Percentiles rank a stretch among this genome's conserved stretches.
phyloP scores from a whole-genome alignment of 1,284 basidiomycete genomes.

The Cryptococcus neoformans region DNA sequence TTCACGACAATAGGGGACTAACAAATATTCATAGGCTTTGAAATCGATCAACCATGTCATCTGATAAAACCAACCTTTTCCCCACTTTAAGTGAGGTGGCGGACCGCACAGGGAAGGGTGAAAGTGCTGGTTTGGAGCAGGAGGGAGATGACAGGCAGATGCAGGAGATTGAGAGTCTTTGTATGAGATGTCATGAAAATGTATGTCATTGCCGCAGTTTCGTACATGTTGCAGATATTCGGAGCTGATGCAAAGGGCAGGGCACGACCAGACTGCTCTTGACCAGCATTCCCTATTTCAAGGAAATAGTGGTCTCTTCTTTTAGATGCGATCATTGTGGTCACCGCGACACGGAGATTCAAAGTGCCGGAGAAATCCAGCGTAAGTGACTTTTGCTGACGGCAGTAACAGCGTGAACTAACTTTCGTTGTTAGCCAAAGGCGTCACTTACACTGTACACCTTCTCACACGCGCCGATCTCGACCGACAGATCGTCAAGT shows the following conservation, averaged over 20 bases:
- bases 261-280: slow-evolving; percentile 89
- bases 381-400: slow-evolving; percentile 54
- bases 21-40: neutral
- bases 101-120: slow-evolving; percentile 30
- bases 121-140: slow-evolving; percentile 31
- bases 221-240: neutral
- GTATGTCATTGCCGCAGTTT: slow-evolving; percentile 51
- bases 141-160: slow-evolving; percentile 63
- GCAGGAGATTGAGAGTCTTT: slow-evolving; percentile 84
- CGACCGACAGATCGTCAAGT: slow-evolving; percentile 92
- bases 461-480: slow-evolving; percentile 75
- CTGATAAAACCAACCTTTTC: slow-evolving; percentile 39
- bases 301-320: slow-evolving; percentile 92
- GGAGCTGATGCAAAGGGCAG: slow-evolving; percentile 49
- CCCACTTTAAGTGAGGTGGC: slow-evolving; percentile 46
- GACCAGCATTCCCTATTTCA: slow-evolving; percentile 95
- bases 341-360: slow-evolving; percentile 87
- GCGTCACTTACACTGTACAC: slow-evolving; percentile 71
- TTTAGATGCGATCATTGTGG: slow-evolving; percentile 96
- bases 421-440: slow-evolving; percentile 45
- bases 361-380: slow-evolving; percentile 84
- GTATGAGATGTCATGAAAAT: slow-evolving; percentile 91
- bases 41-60: neutral
- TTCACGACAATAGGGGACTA: neutral
- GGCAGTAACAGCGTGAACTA: neutral